A percentile compares a stretch with the other conserved stretches of the same genome.
phyloP scores from a whole-genome alignment of 805 yeast genomes.

The Saccharomycopsis fibuligera region DNA sequence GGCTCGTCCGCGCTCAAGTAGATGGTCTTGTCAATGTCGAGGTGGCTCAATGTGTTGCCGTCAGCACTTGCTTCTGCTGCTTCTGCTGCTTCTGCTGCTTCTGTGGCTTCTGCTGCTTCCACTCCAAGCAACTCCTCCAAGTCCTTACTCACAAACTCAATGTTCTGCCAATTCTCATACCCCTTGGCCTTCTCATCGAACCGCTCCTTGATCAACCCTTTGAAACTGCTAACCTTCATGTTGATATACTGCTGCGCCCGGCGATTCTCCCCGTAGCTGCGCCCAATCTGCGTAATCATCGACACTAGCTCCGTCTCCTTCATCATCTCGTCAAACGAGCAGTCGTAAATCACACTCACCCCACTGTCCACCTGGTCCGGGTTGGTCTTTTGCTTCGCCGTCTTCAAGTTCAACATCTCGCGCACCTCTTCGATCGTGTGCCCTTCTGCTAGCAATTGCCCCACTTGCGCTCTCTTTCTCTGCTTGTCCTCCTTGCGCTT shows the following conservation, averaged over 20 bases:
- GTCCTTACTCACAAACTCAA: constrained; percentile 41
- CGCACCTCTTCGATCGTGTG: constrained; percentile 30
- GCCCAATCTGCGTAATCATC: constrained; percentile 69
- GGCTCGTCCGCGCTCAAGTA: constrained; percentile 88
- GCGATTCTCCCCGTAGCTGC: constrained; percentile 76
- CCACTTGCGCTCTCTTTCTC: constrained; percentile 34
- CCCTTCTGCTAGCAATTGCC: constrained; percentile 32
- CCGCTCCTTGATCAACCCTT: constrained; percentile 56
- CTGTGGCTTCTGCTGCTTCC: constrained; percentile 23
- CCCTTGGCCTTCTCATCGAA: constrained; percentile 58
- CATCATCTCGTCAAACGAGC: constrained; percentile 90
- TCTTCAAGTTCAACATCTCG: constrained; percentile 27
- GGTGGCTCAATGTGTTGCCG: no score
- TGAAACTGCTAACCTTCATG: constrained; percentile 57
- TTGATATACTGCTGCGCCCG: constrained; percentile 51
- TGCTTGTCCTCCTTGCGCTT: constrained; percentile 44
- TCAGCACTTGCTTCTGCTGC: no score
- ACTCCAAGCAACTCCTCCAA: constrained; percentile 29
- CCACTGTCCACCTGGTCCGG: constrained; percentile 43
- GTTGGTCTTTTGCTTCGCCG: constrained; percentile 29
- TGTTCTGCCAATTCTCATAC: constrained; percentile 62
- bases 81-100: no score
- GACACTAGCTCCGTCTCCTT: constrained; percentile 62
- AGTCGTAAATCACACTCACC: constrained; percentile 66
- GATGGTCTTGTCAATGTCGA: constrained; percentile 35